Conservation (phyloP, 257 asterid species). For the Ocimum tenuiflorum region DNA sequence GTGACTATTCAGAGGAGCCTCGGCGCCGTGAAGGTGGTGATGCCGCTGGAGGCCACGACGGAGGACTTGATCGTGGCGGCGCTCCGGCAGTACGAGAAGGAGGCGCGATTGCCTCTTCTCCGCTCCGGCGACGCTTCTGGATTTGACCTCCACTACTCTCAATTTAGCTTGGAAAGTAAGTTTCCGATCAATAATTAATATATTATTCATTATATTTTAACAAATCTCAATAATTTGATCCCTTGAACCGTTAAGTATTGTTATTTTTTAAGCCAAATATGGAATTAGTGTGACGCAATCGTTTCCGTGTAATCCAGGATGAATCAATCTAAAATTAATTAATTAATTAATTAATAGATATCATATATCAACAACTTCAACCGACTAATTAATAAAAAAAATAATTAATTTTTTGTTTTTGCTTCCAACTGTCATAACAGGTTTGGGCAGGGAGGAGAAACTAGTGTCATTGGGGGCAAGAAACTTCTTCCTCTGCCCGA, state of each 20-base stretch:
- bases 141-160: slow-evolving; percentile 84
- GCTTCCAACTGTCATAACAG: slow-evolving; percentile 22
- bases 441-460: slow-evolving; percentile 60
- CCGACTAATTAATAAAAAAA: no score
- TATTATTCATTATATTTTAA: no score
- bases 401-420: background rate
- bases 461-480: slow-evolving; percentile 63
- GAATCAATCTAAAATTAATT: no score
- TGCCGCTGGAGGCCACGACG: slow-evolving; percentile 67
- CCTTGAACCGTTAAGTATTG: no score
- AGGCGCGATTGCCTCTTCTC: slow-evolving; percentile 52
- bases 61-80: slow-evolving; percentile 62
- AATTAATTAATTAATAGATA: no score
- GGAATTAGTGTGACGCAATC: background rate
- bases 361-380: no score
- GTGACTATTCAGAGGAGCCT: slow-evolving; percentile 77
- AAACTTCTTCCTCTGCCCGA: slow-evolving; percentile 65
- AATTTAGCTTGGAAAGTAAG: slow-evolving; percentile 83
- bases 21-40: slow-evolving; percentile 67
- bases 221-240: no score
- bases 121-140: slow-evolving; percentile 29
- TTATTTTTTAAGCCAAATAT: no score
- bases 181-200: background rate
- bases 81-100: slow-evolving; percentile 60
- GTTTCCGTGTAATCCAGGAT: background rate